Evolutionary conservation across 192 early-diverging fungal species (phyloP), one percentile per base, ranked within the genome.

Genomic region (Oehlia diaphana): DNA sequence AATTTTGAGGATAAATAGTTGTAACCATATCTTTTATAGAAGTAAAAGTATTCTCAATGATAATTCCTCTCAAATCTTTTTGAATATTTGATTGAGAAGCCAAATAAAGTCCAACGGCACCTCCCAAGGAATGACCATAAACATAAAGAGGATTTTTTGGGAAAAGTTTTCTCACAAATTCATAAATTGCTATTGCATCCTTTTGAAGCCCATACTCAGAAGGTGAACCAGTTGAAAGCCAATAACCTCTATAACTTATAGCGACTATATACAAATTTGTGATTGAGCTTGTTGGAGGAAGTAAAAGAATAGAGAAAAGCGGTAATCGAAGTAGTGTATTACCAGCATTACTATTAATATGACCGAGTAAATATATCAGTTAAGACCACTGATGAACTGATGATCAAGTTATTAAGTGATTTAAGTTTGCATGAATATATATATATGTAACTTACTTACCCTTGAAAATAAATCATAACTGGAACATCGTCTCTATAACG

Each of bases 391-490:
- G 35, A 35, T 35, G 3, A 3, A 1, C 35, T 3, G 35, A 3
- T 35, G 35, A 37, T 42, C 39, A 42, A 42, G 39, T 42, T 42
- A 42, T 42, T 42, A 42, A 26, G 26, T 26, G 26, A 26, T 26
- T 26, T 26, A 26, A 5, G 39, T 37, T 8, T 9, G 6, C 39
- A 42, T 49, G n/a, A 26, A 26, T 0, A 19, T 72, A 63, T 65
- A 23, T 63, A 4, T 26, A 66, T n/a, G n/a, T n/a, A n/a, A n/a
- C n/a, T n/a, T n/a, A 37, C 21, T 62, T 73, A 84, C 77, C 83
- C 86, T 83, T 87, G 86, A 62, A 87, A 83, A 81, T 87, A 87
- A 1, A 87, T 81, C 33, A 87, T 64, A 1, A 87, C 73, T 1
- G 81, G 84, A n/a, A 70, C 77, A 14, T 50, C 65, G 26, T 19